These are phyloP conservation scores for Ciborinia camelliae DNA, from an alignment of 2,329 filamentous ascomycete species.

Conservation along the genomic window DNA sequence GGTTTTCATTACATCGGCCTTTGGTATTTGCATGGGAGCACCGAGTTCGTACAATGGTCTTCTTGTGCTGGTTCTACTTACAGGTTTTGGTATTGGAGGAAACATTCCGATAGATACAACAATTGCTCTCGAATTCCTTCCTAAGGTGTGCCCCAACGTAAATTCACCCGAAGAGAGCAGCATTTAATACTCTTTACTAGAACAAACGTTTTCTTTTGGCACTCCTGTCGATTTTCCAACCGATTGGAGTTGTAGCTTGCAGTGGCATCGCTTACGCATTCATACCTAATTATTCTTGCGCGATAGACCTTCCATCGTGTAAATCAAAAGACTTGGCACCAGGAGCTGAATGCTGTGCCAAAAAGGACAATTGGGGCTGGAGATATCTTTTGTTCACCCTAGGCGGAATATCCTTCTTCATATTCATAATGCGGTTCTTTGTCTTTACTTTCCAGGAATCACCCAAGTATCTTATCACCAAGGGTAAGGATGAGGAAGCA, in stretches of 20 bases:
- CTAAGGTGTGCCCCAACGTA: conserved; percentile 21
- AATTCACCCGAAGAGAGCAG: not conserved
- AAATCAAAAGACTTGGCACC: conserved; percentile 26
- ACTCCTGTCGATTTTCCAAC: conserved; percentile 32
- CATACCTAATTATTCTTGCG: conserved; percentile 28
- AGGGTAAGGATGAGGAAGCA: conserved; percentile 51
- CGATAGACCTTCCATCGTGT: conserved; percentile 20
- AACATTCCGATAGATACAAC: conserved; percentile 36
- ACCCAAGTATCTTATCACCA: conserved; percentile 56
- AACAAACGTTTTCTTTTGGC: conserved; percentile 32
- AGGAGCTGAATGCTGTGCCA: conserved; percentile 31
- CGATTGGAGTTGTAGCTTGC: conserved; percentile 30
- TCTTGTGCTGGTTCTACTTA: conserved; percentile 24
- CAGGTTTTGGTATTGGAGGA: conserved; percentile 32
- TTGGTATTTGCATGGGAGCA: conserved; percentile 27
- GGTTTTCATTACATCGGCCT: conserved; percentile 25
- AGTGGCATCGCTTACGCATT: conserved; percentile 31
- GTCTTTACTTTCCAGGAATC: conserved; percentile 56
- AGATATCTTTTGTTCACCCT: conserved; percentile 54
- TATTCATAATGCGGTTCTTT: conserved; percentile 54
- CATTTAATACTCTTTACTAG: conserved; percentile 16
- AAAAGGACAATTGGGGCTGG: conserved; percentile 55
- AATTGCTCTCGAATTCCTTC: conserved; percentile 33
- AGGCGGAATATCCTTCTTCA: conserved; percentile 51
- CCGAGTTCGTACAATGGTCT: conserved; percentile 26